Percentiles rank a stretch among this genome's conserved stretches.
These are phyloP conservation scores for Phytophthora pseudosyringae DNA, from an alignment of 352 stramenopile species.

Conservation along the genomic window DNA sequence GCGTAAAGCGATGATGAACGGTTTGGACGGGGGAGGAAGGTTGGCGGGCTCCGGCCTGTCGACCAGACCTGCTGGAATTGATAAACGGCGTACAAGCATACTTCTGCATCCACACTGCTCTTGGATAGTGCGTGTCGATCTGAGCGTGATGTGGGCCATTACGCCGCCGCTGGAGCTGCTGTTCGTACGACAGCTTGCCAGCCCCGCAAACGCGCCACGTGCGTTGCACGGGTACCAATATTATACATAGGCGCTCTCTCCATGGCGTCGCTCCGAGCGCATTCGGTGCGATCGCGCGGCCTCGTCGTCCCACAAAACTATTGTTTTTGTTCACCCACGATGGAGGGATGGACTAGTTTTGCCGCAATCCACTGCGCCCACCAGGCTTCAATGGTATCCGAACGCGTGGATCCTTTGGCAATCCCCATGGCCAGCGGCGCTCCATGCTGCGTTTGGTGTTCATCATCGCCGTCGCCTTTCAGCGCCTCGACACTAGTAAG, in stretches of 20 bases:
- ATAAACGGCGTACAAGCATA: not conserved
- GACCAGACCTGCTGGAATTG: too few relatives aligned
- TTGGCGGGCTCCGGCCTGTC: too few relatives aligned
- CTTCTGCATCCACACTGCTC: not conserved
- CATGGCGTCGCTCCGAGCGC: not conserved
- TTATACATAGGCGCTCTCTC: not conserved
- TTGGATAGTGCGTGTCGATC: not conserved
- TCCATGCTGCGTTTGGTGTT: not conserved
- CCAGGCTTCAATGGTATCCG: not conserved
- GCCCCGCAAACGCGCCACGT: too few relatives aligned
- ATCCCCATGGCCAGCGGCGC: too few relatives aligned
- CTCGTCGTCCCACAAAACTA: constrained; percentile 3
- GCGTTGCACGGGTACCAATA: too few relatives aligned
- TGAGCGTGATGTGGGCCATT: constrained; percentile 2
- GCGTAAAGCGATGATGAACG: not conserved
- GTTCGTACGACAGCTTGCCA: constrained; percentile 3
- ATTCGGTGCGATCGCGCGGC: not conserved
- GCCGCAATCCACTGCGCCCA: not conserved
- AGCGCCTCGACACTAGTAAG: not conserved
- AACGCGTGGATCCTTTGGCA: not conserved
- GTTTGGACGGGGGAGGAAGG: not conserved
- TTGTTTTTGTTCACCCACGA: not conserved
- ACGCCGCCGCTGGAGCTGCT: not conserved
- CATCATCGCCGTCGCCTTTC: not conserved
- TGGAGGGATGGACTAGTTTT: not conserved